Evolutionary conservation across 179 eudicot genomes (phyloP), one percentile per base, ranked within the genome.

Genomic region (Gypsophila paniculata): DNA sequence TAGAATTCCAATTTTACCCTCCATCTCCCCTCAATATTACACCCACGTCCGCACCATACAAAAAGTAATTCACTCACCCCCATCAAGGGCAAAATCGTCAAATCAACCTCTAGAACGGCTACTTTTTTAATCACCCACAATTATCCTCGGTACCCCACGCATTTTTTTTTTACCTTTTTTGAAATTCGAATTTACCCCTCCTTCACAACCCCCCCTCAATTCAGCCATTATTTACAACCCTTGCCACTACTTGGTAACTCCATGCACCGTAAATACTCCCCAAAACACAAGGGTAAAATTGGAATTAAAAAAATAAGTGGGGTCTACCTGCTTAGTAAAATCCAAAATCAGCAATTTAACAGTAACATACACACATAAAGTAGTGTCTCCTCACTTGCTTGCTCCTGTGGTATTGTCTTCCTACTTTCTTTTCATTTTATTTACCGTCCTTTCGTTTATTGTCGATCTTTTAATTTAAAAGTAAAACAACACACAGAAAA

Each of bases 31-130:
- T 26, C 48, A 55, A 39, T 15, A 36, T 8, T 8, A 22, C 48
- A 61, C 17, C 2, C 63, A 54, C 23, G 3, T 54, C 46, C 32
- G 0, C 62, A 22, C 32, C 23, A 21, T 11, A 4, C 29, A 58
- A 58, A 5, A 10, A 58, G 62, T 10, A 58, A 23, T 58, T 29
- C 19, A 11, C 11, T n/a, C 14, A 21, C 4, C 4, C 34, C 34
- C 52, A n/a, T 3, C 14, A 22, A 69, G 73, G 73, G 18, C 19
- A 68, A 69, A 75, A 69, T 2, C 6, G 78, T 69, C 68, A 75
- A 49, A 60, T 0, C 5, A 10, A 5, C 2, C 11, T 59, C 38
- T 34, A 68, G 62, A 75, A 68, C 78, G 78, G 61, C 74, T 69
- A 59, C 61, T 60, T 34, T 6, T 29, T 29, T 29, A 29, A 29